Evolutionary conservation across 345 rosid species (phyloP).

Genomic region (Alliaria petiolata): DNA sequence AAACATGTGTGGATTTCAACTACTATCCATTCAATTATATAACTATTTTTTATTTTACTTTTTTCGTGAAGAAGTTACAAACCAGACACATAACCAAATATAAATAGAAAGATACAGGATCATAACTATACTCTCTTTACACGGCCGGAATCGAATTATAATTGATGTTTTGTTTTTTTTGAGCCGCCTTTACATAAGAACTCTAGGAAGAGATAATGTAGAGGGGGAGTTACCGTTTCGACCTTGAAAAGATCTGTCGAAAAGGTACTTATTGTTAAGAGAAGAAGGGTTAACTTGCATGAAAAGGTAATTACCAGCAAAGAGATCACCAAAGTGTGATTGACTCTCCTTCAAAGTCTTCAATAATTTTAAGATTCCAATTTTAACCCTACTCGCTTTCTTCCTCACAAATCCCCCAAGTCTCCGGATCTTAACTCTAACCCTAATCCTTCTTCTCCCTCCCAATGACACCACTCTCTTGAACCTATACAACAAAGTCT

Average conservation of each 20-base stretch:
- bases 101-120: background rate
- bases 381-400: slow-evolving; percentile 33
- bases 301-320: slow-evolving; percentile 74
- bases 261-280: slow-evolving; percentile 30
- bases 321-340: slow-evolving; percentile 64
- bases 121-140: background rate
- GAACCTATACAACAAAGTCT: slow-evolving; percentile 25
- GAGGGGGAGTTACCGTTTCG: slow-evolving; percentile 20
- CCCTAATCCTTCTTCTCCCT: slow-evolving; percentile 42
- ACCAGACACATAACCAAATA: background rate
- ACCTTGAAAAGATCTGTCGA: slow-evolving; percentile 29
- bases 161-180: background rate
- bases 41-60: background rate
- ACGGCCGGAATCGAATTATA: background rate
- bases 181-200: background rate
- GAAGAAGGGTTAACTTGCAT: slow-evolving; percentile 64
- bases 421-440: slow-evolving; percentile 45
- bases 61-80: background rate
- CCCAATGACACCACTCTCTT: slow-evolving; percentile 38
- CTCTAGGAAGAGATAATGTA: slow-evolving; percentile 23
- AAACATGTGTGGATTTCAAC: background rate
- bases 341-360: slow-evolving; percentile 62
- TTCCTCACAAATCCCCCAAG: slow-evolving; percentile 39
- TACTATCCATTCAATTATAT: background rate
- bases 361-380: slow-evolving; percentile 40